Evolutionary conservation across 2,329 filamentous ascomycete genomes (phyloP), one percentile per base, ranked within the genome.

Genomic region (Calonectria henricotiae): DNA sequence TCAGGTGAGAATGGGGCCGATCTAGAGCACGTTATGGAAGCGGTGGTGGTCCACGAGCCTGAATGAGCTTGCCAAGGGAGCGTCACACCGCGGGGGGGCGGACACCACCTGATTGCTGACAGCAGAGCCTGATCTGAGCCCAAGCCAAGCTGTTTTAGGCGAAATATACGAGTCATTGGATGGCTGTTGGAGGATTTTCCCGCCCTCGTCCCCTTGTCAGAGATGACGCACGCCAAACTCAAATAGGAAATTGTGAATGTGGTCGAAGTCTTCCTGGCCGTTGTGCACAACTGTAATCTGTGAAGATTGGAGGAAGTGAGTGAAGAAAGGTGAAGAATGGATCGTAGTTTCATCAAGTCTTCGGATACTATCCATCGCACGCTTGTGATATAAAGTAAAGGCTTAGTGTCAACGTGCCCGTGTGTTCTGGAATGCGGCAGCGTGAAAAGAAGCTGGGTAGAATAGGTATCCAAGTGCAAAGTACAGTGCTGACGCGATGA

Each of bases 151-250:
- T 30, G 4, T 8, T 39, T 58, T 39, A 11, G 51, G 51, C 51
- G 35, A 58, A 58, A 58, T 58, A 58, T 37, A 58, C 51, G 51
- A 58, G 51, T 58, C 23, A 39, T 39, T 37, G 51, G 17, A 37
- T 39, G 20, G 9, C 5, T 37, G 11, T 13, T 39, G 23, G 4
- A 58, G 51, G 51, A 32, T 20, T 23, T 37, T 37, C 32, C 30
- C 35, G 51, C 51, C 51, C 51, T 58, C 35, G n/a, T 11, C 20
- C 51, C 51, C 51, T 58, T 58, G 51, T 37, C 32, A 20, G 12
- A 7, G 51, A 9, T 20, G 51, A 20, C 20, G 5, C 7, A 20
- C 51, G n/a, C 51, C 51, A 58, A 39, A 41, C 51, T 39, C 20
- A 58, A 58, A 58, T 39, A 39, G 51, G 51, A 58, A 58, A 46